Base-by-base conservation (phyloP, 2,329 filamentous ascomycete species). In the Cadophora luteo-olivacea region DNA sequence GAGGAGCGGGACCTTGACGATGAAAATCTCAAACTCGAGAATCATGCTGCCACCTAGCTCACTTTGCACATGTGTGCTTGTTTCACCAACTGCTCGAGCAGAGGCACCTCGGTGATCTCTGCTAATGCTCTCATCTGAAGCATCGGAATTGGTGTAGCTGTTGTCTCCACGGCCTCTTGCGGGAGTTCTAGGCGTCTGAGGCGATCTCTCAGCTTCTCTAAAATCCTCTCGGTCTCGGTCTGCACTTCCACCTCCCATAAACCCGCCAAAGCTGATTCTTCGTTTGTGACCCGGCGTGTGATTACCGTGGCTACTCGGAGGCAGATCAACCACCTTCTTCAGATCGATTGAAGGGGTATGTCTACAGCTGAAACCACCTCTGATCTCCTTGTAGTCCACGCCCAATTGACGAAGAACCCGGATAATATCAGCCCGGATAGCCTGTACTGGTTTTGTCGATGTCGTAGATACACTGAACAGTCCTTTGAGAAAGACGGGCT, bases 391-490 rank as follows among this genome's bases (percentile, higher is more conserved):
- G 78, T 92, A 97, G 14, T 97, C 92, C n/a, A 98, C 93, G 19
- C 92, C 92, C 19, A 98, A 87, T 78, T 95, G 91, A 73, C 90
- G 91, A 64, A 99, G 82, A 2, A 98, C 96, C 61, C 95, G 87
- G 77, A 97, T 97, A 74, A 99, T 92, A 77, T 99, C 96, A 7
- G 89, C 84, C 49, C 95, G 89, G 71, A 99, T 99, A 68, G 93
- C 89, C 0, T 89, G 84, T 12, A 98, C 87, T 0, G 95, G 93
- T 78, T 97, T 97, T 77, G 91, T 96, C 68, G 94, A 97, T 7
- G 96, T 99, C 0, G 96, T 99, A 4, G 93, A 97, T 65, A 98
- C 96, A 76, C 95, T 98, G 82, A 99, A 98, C 22, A 99, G 85
- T 4, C 96, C 96, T 80, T 98, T 99, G 67, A 99, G 87, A 79